These are phyloP conservation scores for Alternaria alternata DNA, from an alignment of 2,329 filamentous ascomycete genomes.

Conservation along the genomic window DNA sequence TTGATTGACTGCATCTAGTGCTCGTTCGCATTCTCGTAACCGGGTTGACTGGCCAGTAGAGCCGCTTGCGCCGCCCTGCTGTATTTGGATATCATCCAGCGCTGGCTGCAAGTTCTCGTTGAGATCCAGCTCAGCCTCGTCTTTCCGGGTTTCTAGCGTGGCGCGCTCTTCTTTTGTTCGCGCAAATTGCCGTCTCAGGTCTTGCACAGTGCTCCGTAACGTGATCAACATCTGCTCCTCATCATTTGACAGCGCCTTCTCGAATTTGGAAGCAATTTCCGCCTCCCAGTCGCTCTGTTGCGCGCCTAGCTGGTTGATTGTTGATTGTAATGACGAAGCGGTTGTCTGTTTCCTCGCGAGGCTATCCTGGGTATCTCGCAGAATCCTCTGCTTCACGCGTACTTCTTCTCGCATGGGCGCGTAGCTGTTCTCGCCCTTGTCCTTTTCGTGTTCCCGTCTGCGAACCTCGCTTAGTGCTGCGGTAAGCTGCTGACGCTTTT, in stretches of 20 bases:
- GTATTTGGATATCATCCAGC: conserved; percentile 75
- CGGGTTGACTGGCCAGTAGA: conserved; percentile 63
- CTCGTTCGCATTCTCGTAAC: conserved; percentile 79
- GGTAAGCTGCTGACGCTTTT: conserved; percentile 88
- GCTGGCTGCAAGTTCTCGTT: conserved; percentile 88
- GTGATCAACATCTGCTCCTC: conserved; percentile 83
- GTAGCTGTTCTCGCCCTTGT: conserved; percentile 82
- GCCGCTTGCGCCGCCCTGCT: conserved; percentile 59
- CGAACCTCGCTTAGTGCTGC: conserved; percentile 82
- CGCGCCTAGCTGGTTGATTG: conserved; percentile 66
- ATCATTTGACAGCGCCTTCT: conserved; percentile 82
- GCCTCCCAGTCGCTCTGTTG: conserved; percentile 79
- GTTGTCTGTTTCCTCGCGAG: conserved; percentile 74
- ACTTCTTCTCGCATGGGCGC: conserved; percentile 81
- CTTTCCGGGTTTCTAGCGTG: conserved; percentile 81
- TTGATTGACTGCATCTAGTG: conserved; percentile 80
- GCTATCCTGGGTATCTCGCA: conserved; percentile 76
- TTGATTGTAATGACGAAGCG: conserved; percentile 73
- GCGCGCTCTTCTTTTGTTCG: conserved; percentile 76
- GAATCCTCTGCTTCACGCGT: conserved; percentile 74
- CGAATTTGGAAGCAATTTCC: conserved; percentile 87
- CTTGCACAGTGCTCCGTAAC: conserved; percentile 73
- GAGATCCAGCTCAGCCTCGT: conserved; percentile 83
- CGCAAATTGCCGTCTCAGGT: conserved; percentile 78
- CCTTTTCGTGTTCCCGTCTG: conserved; percentile 79